Evolutionary conservation across 306 rosid genomes (phyloP), one percentile per base, ranked within the genome.

Genomic region (Cucurbita moschata): DNA sequence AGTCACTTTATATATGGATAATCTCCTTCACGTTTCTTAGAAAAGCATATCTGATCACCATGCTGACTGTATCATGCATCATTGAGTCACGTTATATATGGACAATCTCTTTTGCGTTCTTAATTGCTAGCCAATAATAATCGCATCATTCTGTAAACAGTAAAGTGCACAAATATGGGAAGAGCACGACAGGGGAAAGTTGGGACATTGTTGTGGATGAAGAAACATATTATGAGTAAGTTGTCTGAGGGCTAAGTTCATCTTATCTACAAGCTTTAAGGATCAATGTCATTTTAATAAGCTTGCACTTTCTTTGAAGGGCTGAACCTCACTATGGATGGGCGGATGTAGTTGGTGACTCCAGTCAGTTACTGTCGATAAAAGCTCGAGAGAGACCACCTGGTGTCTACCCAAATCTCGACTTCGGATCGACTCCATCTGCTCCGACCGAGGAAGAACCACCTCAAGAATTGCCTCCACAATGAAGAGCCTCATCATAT

Each of bases 281-380:
- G 43, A 26, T 69, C 8, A 9, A 23, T 51, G 35, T 2, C 26
- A 50, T 50, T 42, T 75, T 64, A 74, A 79, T 68, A 60, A 49
- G 14, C 60, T 8, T n/a, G 40, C 7, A 58, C 26, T 51, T 59
- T 70, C 60, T 6, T 51, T 54, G 69, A 72, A 94, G 98, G 92
- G 94, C 97, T 5, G 96, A 89, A 70, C 98, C 98, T 73, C 97
- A 94, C 77, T 89, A 90, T 72, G 97, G 98, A 79, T 94, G 97
- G 98, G 96, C 96, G 8, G 98, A 94, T 77, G 96, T 89, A 1
- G 96, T 94, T 69, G 97, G 97, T 4, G 89, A 94, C 80, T 94
- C 98, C 16, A 87, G 83, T 80, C 98, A 86, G 68, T 82, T 94
- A 69, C 89, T 94, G 74, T 94, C 97, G 15, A 94, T 94, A n/a